Base-by-base conservation (phyloP, 805 yeast genomes). In the Ogataea zsoltii region DNA sequence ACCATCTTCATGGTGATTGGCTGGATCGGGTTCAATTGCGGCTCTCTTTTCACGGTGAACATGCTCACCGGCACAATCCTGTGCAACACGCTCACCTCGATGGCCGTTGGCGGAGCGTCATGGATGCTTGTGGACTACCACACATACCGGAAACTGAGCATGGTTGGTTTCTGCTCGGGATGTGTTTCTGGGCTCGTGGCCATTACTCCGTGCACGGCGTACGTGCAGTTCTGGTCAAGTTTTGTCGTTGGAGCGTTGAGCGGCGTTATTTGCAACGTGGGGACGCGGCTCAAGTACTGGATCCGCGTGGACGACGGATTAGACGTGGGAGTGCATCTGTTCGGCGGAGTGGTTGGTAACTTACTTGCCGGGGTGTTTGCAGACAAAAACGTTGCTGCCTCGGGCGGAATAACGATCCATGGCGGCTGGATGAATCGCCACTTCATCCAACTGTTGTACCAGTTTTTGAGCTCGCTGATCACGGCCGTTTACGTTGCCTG, bases 301-400 rank as follows among this genome's bases (percentile, higher is more conserved):
- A 69, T 84, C 45, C 75, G 77, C 47, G 85, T 89, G 43, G 97
- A 90, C 63, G 97, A 90, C 66, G 83, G 96, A 2, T 70, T 89
- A 57, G 97, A 90, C 80, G 80, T 88, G 43, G 96, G 96, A 7
- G 96, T 89, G 76, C 97, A 90, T 82, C 96, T 96, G 31, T 72
- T 89, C 54, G 97, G 96, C 0, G 97, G 97, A 13, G 69, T 88
- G 39, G 75, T 89, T 32, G 97, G 97, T 0, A 73, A 88, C 39
- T 46, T 90, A 14, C 84, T 88, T 70, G 86, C 85, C 53, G 97
- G 88, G 0, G 57, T 90, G 0, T 88, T 90, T 57, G 96, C 88
- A 14, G 87, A 88, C n/a, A 80, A 82, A 40, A 54, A 65, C 21
- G 61, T 55, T 79, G 90, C 73, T 86, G 84, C 42, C 75, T 83